These are phyloP conservation scores for Claviceps digitariae DNA, from an alignment of 2,329 filamentous ascomycete genomes.

Conservation along the genomic window DNA sequence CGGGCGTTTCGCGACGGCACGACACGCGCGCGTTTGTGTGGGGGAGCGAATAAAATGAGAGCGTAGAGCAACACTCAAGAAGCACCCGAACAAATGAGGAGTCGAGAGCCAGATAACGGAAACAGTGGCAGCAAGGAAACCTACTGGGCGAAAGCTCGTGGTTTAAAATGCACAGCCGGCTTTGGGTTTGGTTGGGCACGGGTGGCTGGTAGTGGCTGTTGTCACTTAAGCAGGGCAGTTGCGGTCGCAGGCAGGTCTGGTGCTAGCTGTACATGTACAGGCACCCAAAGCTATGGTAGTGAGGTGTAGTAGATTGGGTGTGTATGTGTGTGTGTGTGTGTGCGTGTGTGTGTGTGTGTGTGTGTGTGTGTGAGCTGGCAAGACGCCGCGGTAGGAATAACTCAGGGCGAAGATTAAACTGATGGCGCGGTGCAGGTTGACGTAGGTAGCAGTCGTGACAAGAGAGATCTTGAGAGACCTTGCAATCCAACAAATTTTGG, in stretches of 20 bases:
- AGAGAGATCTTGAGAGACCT: neutral
- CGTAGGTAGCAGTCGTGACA: constrained; percentile 25
- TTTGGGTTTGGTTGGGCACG: constrained; percentile 32
- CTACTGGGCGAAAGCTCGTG: constrained; percentile 15
- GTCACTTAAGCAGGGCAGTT: constrained; percentile 28
- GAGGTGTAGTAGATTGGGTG: constrained; percentile 36
- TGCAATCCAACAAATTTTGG: neutral
- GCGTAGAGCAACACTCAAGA: constrained; percentile 4
- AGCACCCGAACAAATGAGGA: constrained; percentile 6
- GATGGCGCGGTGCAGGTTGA: constrained; percentile 46
- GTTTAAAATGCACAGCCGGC: constrained; percentile 21
- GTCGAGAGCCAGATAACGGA: constrained; percentile 10
- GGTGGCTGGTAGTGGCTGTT: constrained; percentile 18
- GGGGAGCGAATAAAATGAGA: constrained; percentile 9
- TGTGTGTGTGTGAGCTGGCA: constrained; percentile 47
- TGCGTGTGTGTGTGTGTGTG: constrained; percentile 16
- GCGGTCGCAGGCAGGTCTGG: constrained; percentile 16
- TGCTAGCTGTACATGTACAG: constrained; percentile 27
- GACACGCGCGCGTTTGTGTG: constrained; percentile 2
- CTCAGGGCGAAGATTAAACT: constrained; percentile 20
- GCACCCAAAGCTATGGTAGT: constrained; percentile 43
- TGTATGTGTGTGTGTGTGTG: constrained; percentile 29
- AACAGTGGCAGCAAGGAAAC: constrained; percentile 11
- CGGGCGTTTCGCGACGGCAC: neutral
- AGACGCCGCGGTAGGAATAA: constrained; percentile 26